Evolutionary conservation across 495 filamentous ascomycete genomes (phyloP), one percentile per base, ranked within the genome.

Genomic region (Penicillium ucsense): DNA sequence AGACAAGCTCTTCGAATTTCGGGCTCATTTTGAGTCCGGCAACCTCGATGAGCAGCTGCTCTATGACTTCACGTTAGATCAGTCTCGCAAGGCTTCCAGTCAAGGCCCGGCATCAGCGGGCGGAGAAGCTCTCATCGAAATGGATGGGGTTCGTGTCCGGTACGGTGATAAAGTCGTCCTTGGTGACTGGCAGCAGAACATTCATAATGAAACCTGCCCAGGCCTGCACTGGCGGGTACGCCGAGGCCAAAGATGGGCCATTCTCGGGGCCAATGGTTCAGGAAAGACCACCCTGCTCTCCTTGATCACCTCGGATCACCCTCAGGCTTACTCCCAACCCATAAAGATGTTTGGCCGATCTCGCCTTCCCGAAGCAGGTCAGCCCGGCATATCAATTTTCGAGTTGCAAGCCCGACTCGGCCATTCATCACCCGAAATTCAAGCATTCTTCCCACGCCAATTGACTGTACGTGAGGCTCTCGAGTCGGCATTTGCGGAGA

Each of bases 301-400:
- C 3, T 72, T 98, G 9, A 85, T 98, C 51, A 92, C 87, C 34
- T 95, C 90, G 3, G 92, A 98, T 59, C 92, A 98, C 51, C 92
- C 92, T 0, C 89, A 95, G 62, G 79, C 90, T 2, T 98, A 97
- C 62, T 88, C 88, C 3, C 77, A 86, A 28, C 90, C 90, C 10
- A 83, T 98, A 42, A 80, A 78, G 50, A 70, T 95, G 35, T 95
- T 98, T 52, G 87, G 88, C 3, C 81, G 82, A 27, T 83, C 83
- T 38, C 79, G 92, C 6, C 75, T 95, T 3, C 89, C 90, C 1
- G 76, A 82, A 42, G 74, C 73, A 0, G 89, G 85, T 9, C 56
- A 78, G 42, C 79, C 77, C 0, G 89, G 87, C 1, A 79, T 95
- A 30, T 92, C 88, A 4, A 81, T 95, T 46, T 95, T 94, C 66